Evolutionary conservation across 352 stramenopile genomes (phyloP).

Genomic region (Bremia lactucae): DNA sequence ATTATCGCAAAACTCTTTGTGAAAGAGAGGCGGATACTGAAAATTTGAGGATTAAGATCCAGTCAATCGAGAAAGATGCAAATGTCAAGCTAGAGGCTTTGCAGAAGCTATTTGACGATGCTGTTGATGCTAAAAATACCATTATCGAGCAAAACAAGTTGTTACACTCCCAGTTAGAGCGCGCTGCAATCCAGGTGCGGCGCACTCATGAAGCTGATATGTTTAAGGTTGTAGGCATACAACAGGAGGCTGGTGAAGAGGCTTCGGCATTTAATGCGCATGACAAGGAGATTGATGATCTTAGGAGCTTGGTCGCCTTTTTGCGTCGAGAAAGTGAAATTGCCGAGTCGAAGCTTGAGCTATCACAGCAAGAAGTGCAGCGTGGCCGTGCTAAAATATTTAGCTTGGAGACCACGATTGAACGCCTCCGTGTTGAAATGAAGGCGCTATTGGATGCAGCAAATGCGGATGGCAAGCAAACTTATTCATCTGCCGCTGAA

Average conservation of each 20-base stretch:
- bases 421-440: constrained; percentile 48
- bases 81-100: constrained; percentile 25
- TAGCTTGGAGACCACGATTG: constrained; percentile 44
- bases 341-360: constrained; percentile 51
- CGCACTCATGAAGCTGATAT: constrained; percentile 48
- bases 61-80: constrained; percentile 26
- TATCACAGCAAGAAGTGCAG: constrained; percentile 57
- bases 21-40: constrained; percentile 27
- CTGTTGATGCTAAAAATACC: constrained; percentile 31
- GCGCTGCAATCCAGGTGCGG: constrained; percentile 40
- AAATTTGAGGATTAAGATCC: constrained; percentile 32
- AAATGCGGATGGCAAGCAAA: constrained; percentile 7
- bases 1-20: constrained; percentile 27
- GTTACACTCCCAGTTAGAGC: constrained; percentile 61
- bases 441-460: constrained; percentile 27
- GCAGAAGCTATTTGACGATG: constrained; percentile 45
- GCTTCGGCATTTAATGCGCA: constrained; percentile 10
- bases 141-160: constrained; percentile 63
- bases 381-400: constrained; percentile 41
- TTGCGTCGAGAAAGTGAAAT: constrained; percentile 64
- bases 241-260: constrained; percentile 20
- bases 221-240: constrained; percentile 17
- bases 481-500: constrained; percentile 11
- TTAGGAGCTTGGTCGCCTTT: constrained; percentile 60
- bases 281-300: constrained; percentile 60